Evolutionary conservation across 768 basidiomycete species (phyloP).

Genomic region (Cyathus striatus): DNA sequence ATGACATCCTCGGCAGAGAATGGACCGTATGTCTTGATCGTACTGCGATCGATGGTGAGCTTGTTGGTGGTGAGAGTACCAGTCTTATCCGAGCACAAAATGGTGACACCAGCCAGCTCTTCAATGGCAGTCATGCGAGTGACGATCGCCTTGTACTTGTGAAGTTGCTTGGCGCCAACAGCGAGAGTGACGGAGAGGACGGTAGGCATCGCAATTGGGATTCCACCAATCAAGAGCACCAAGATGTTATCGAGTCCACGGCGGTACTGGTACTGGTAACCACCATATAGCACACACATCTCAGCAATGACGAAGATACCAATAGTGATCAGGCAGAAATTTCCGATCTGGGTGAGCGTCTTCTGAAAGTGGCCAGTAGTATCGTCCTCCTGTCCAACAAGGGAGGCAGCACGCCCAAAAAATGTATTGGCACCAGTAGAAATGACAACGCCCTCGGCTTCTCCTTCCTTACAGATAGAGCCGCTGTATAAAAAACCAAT

Average conservation of each 20-base stretch:
- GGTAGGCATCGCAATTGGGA: constrained; percentile 99
- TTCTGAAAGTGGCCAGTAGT: constrained; percentile 98
- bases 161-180: constrained; percentile 97
- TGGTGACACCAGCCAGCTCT: constrained; percentile 96
- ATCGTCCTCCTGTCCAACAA: constrained; percentile 97
- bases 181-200: constrained; percentile 97
- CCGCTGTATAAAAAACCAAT: constrained; percentile 53
- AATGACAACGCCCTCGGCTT: constrained; percentile 97
- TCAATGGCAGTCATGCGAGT: constrained; percentile 99
- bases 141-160: constrained; percentile 99
- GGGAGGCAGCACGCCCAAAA: constrained; percentile 97
- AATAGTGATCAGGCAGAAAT: constrained; percentile 95
- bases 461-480: constrained; percentile 98
- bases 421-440: constrained; percentile 97
- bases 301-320: constrained; percentile 94
- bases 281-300: constrained; percentile 90
- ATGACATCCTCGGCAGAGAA: constrained; percentile 89
- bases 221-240: constrained; percentile 98
- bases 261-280: constrained; percentile 87
- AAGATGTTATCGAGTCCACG: constrained; percentile 96
- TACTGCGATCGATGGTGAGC: constrained; percentile 91
- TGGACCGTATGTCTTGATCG: constrained; percentile 85
- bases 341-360: constrained; percentile 96
- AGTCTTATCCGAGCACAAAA: constrained; percentile 98
- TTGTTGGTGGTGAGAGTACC: constrained; percentile 99